These are phyloP conservation scores for Pseudogymnoascus sp. DNA, from an alignment of 2,329 filamentous ascomycete species.

Conservation along the genomic window DNA sequence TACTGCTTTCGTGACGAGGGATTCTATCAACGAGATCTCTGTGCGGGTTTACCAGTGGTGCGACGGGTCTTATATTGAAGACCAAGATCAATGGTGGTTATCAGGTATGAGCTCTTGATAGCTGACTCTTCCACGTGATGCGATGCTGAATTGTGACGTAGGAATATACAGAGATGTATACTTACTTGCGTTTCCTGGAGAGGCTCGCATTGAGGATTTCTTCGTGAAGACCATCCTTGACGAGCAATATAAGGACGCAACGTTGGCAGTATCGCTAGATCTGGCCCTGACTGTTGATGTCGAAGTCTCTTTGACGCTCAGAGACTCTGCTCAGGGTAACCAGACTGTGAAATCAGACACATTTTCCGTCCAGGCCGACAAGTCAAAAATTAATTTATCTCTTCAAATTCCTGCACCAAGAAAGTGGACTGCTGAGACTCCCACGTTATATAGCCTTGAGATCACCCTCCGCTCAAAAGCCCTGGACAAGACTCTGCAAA, in stretches of 20 bases:
- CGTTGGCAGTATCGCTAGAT: slow-evolving; percentile 34
- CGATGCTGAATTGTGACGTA: slow-evolving; percentile 13
- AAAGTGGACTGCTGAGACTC: slow-evolving; percentile 63
- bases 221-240: slow-evolving; percentile 48
- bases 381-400: background rate
- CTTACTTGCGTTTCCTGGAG: slow-evolving; percentile 46
- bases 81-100: slow-evolving; percentile 61
- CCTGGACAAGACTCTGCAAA: slow-evolving; percentile 18
- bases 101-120: slow-evolving; percentile 35
- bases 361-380: background rate
- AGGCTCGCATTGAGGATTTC: slow-evolving; percentile 46
- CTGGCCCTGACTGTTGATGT: slow-evolving; percentile 37
- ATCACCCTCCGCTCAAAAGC: slow-evolving; percentile 35
- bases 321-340: slow-evolving; percentile 16
- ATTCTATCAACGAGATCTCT: slow-evolving; percentile 44
- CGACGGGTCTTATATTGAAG: slow-evolving; percentile 61
- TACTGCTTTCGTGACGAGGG: slow-evolving; percentile 38
- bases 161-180: slow-evolving; percentile 60
- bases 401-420: slow-evolving; percentile 39
- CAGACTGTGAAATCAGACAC: slow-evolving; percentile 1
- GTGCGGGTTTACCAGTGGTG: slow-evolving; percentile 65
- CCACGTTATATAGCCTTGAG: slow-evolving; percentile 48
- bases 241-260: slow-evolving; percentile 39
- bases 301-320: slow-evolving; percentile 12
- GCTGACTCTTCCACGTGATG: background rate